Percentiles rank a stretch among this genome's conserved stretches.
phyloP scores from a whole-genome alignment of 805 yeast genomes.

The Wickerhamomyces pijperi region DNA sequence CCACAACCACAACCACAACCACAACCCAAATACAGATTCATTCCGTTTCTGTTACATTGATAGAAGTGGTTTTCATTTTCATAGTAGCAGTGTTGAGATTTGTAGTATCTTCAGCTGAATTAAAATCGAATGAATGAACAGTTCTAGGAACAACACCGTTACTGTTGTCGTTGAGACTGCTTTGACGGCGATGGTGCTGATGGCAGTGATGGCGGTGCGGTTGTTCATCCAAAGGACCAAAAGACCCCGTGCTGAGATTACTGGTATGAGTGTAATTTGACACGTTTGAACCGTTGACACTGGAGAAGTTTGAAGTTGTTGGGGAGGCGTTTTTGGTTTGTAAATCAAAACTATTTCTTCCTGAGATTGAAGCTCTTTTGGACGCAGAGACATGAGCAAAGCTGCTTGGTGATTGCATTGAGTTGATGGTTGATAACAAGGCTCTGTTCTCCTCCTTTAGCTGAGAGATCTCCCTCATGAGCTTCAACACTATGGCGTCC shows the following conservation, averaged over 20 bases:
- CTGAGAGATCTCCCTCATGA: constrained; percentile 49
- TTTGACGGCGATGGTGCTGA: not conserved
- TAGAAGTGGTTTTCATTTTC: too few species aligned
- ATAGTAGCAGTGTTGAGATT: too few species aligned
- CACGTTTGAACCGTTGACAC: too few species aligned
- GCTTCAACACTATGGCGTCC: constrained; percentile 58
- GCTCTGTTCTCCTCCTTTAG: constrained; percentile 42
- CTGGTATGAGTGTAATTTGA: too few species aligned
- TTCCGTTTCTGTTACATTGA: too few species aligned
- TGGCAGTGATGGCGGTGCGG: not conserved
- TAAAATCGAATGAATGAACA: too few species aligned
- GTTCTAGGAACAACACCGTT: too few species aligned
- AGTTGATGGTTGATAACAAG: constrained; percentile 18
- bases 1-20: too few species aligned
- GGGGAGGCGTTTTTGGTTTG: not conserved
- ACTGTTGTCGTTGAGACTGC: not conserved
- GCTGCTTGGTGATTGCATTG: constrained; percentile 6
- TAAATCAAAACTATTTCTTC: not conserved
- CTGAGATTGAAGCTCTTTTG: not conserved
- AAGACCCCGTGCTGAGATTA: too few species aligned
- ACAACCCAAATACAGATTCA: too few species aligned
- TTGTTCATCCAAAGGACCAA: not conserved
- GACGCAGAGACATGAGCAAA: not conserved
- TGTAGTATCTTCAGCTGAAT: too few species aligned
- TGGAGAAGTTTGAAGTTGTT: not conserved